Evolutionary conservation across 208 protist genomes (phyloP), one percentile per base, ranked within the genome.

Genomic region (Trypanosoma vivax): DNA sequence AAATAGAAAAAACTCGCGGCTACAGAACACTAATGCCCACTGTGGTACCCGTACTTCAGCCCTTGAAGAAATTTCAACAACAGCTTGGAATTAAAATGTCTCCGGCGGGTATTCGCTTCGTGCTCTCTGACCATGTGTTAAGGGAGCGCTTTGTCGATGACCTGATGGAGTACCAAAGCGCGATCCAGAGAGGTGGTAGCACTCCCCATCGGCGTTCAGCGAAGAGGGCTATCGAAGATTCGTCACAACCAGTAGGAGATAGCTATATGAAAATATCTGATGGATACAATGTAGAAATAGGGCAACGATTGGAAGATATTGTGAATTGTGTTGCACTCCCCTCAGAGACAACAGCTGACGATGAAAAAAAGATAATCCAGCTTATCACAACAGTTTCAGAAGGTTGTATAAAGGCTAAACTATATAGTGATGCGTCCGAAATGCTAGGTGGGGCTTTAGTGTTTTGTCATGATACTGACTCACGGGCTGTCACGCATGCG

Each of bases 371-470:
- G 10, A 66, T 93, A 21, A 73, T 93, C 70, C 67, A 72, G 6
- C 46, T 90, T n/a, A 51, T 90, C 6, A 93, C 82, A 25, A 89
- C 76, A 0, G 70, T 93, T 50, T 83, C 86, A 1, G 82, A 90
- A 40, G 82, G 73, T 2, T 87, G 78, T 49, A 50, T 62, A 35
- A 45, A 55, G 30, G 73, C 60, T 41, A 41, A 68, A 1, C 50
- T 79, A 19, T 74, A 75, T 27, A 77, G 82, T 31, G 63, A 81
- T 25, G 79, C 86, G 5, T 77, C 65, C 16, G 68, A 60, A 38
- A 52, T 83, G 25, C 49, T 90, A 23, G 60, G 62, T 16, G 42
- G 37, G 16, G 65, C 74, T 11, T 60, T 93, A 28, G 51, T 50
- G 40, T 90, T 92, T 63, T 76, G 79, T n/a, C 79, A 92, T 60